Conservation (phyloP, 2,329 filamentous ascomycete species). For the Coniochaeta hoffmannii region DNA sequence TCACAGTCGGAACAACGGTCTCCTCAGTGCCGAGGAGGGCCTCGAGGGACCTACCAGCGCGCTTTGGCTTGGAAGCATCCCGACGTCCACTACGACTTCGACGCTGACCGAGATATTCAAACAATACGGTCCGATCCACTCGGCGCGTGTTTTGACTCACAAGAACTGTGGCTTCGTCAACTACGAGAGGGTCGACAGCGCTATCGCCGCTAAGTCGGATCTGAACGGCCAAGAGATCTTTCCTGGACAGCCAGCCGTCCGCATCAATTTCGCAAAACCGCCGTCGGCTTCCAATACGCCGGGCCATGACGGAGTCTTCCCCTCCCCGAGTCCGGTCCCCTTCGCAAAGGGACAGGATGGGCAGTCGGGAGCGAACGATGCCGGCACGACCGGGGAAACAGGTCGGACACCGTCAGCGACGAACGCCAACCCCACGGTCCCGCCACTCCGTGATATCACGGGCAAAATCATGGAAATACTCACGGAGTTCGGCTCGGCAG, state of each 20-base stretch:
- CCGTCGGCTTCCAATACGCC: conserved; percentile 85
- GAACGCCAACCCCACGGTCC: conserved; percentile 54
- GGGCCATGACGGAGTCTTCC: conserved; percentile 78
- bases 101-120: conserved; percentile 94
- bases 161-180: conserved; percentile 99
- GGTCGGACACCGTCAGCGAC: conserved; percentile 25
- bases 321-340: conserved; percentile 85
- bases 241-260: conserved; percentile 82
- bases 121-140: conserved; percentile 84
- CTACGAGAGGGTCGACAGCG: conserved; percentile 86
- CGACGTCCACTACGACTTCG: conserved; percentile 91
- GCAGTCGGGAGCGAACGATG: conserved; percentile 21
- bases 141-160: conserved; percentile 87
- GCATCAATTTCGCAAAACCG: conserved; percentile 96
- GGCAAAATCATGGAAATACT: conserved; percentile 80
- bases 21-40: conserved; percentile 68
- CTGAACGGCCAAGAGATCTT: conserved; percentile 98
- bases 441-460: conserved; percentile 70
- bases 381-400: conserved; percentile 22
- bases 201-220: conserved; percentile 76
- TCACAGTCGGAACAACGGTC: conserved; percentile 58
- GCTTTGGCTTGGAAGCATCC: conserved; percentile 95
- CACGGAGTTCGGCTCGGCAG: conserved; percentile 75
- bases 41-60: conserved; percentile 88
- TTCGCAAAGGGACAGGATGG: conserved; percentile 52